Evolutionary conservation across 1,284 basidiomycete genomes (phyloP), one percentile per base, ranked within the genome.

Genomic region (Boletus calvinii): DNA sequence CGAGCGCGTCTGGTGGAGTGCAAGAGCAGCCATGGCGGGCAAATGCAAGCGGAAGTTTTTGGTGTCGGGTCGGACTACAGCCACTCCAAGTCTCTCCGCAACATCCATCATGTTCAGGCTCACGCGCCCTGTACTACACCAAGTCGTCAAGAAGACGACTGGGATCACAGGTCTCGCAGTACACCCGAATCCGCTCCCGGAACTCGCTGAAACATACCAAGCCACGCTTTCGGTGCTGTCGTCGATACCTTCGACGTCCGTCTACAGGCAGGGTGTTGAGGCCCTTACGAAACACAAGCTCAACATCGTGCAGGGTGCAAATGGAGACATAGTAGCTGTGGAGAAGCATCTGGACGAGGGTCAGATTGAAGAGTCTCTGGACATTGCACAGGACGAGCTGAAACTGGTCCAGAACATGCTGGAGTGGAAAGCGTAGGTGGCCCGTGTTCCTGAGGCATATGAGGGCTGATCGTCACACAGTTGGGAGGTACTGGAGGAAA

Each of bases 351-450:
- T 94, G 46, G 79, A 85, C 40, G 83, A 88, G 67, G 89, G 90
- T 0, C 83, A 91, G 59, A 87, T 94, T 48, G 93, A 96, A 74
- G 83, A 94, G 70, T 81, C 90, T 35, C 64, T 99, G 57, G 78
- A 85, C 62, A 85, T 93, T 72, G 95, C 94, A 4, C 72, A 87
- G 61, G 88, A 91, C 60, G 96, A 99, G 74, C 75, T 92, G 54
- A 77, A 73, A 46, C 75, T 98, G 40, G 90, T 81, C 2, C 77
- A 77, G 35, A 92, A 92, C 75, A 93, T 98, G 89, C 68, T 87
- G 22, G 90, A 96, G 68, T 98, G 93, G 92, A 97, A 98, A 77
- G 83, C 91, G 95, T 99, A 72, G 75, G 93, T 90, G 40, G 53
- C 35, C 17, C 37, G 29, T 50, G 49, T 17, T 30, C 24, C 48